phyloP scores from a whole-genome alignment of 176 grass and related monocot species.

The Musa beccarii region DNA sequence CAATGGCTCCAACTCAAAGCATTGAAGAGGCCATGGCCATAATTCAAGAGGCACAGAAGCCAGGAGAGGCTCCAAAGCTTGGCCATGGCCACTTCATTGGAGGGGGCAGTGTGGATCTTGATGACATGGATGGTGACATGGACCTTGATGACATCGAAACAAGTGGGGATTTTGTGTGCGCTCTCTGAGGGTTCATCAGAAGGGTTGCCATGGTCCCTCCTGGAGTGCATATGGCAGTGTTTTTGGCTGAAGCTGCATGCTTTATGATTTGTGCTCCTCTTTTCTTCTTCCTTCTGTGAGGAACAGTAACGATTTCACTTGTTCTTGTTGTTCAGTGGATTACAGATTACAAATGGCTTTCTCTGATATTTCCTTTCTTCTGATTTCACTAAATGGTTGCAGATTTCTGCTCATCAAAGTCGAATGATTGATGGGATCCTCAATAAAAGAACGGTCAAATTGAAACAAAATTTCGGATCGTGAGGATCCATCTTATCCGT shows the following conservation, averaged over 20 bases:
- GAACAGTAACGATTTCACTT: too few relatives aligned
- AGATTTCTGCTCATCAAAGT: neutral
- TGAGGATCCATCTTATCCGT: neutral
- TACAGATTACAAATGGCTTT: too few relatives aligned
- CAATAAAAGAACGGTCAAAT: neutral
- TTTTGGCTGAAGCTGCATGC: neutral
- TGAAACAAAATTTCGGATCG: neutral
- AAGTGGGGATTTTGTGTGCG: constrained; percentile 69
- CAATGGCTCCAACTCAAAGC: neutral
- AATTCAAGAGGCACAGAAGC: constrained; percentile 1
- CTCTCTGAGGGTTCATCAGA: constrained; percentile 23
- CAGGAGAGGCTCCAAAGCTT: constrained; percentile 27
- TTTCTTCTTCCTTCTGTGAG: neutral
- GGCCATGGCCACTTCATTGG: constrained; percentile 29
- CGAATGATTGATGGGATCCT: neutral
- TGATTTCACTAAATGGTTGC: too few relatives aligned
- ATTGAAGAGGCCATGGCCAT: constrained; percentile 3
- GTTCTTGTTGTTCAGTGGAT: too few relatives aligned
- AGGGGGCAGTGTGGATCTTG: constrained; percentile 70
- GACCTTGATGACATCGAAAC: constrained; percentile 71
- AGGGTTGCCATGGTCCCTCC: neutral
- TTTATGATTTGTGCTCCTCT: constrained; percentile 1
- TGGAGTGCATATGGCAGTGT: neutral
- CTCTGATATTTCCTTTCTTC: too few relatives aligned
- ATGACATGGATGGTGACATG: constrained; percentile 48